phyloP scores from a whole-genome alignment of 2,329 filamentous ascomycete genomes.

The Diaporthe capsici region DNA sequence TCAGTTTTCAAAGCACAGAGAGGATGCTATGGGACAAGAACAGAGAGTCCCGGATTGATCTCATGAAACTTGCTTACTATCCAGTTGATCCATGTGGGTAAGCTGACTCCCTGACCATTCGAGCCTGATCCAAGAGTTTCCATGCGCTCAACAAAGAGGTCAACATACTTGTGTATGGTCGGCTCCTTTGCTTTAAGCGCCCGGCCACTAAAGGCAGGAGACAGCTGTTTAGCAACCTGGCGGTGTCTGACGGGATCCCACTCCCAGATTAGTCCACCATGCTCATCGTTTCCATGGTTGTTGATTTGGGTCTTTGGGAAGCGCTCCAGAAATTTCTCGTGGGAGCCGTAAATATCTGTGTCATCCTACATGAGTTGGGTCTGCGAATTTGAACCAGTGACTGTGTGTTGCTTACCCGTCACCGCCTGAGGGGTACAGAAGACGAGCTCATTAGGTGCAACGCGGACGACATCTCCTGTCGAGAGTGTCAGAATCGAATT shows the following conservation, averaged over 20 bases:
- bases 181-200: constrained; percentile 42
- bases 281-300: constrained; percentile 43
- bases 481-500: rapidly evolving
- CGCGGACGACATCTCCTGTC: constrained; percentile 37
- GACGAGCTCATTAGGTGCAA: constrained; percentile 37
- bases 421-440: constrained; percentile 36
- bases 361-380: background rate
- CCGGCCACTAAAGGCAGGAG: constrained; percentile 45
- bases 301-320: constrained; percentile 45
- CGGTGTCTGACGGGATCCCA: constrained; percentile 44
- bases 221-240: constrained; percentile 43
- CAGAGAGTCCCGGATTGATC: background rate
- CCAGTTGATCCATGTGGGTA: constrained; percentile 44
- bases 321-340: constrained; percentile 41
- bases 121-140: constrained; percentile 4
- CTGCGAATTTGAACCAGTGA: background rate
- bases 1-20: background rate
- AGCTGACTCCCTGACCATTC: constrained; percentile 30
- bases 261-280: constrained; percentile 45
- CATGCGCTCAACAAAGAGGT: constrained; percentile 45
- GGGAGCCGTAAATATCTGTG: constrained; percentile 43
- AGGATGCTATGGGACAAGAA: background rate
- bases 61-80: background rate
- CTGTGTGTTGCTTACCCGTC: background rate
- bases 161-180: constrained; percentile 43